These are phyloP conservation scores for Pyrrhoderma noxium DNA, from an alignment of 1,284 basidiomycete species.

Conservation along the genomic window DNA sequence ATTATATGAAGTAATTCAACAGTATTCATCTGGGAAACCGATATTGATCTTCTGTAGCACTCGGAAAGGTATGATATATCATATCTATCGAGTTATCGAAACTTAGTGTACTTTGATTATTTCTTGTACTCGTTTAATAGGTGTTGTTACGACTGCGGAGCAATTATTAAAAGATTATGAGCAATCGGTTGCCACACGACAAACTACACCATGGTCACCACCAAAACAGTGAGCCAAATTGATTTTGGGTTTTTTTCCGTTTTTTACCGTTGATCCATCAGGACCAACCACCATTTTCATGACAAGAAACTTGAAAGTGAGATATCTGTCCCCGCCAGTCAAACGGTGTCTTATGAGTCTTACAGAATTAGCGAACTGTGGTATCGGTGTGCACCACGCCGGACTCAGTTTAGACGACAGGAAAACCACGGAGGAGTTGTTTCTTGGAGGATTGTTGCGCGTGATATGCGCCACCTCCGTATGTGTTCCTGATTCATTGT, in stretches of 20 bases:
- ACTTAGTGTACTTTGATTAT: background rate
- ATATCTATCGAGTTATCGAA: background rate
- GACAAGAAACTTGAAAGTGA: slow-evolving; percentile 59
- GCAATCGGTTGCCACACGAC: slow-evolving; percentile 42
- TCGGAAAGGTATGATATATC: slow-evolving; percentile 53
- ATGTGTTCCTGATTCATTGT: slow-evolving; percentile 23
- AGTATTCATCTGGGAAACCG: slow-evolving; percentile 69
- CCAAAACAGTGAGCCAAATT: slow-evolving; percentile 37
- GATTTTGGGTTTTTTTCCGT: background rate
- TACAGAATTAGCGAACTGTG: slow-evolving; percentile 50
- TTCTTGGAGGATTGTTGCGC: slow-evolving; percentile 54
- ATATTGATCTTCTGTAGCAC: slow-evolving; percentile 84
- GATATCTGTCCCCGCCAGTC: background rate
- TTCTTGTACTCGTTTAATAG: slow-evolving; percentile 29
- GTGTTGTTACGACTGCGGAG: slow-evolving; percentile 65
- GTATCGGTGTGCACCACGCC: slow-evolving; percentile 85
- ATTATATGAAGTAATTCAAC: slow-evolving; percentile 62
- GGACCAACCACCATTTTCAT: slow-evolving; percentile 46
- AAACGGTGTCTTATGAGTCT: slow-evolving; percentile 5
- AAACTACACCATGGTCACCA: slow-evolving; percentile 57
- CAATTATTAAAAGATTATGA: slow-evolving; percentile 67
- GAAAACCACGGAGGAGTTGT: slow-evolving; percentile 62
- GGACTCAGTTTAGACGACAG: slow-evolving; percentile 73
- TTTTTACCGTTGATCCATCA: slow-evolving; percentile 1
- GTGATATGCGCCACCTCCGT: slow-evolving; percentile 72